Evolutionary conservation across 805 yeast genomes (phyloP), one percentile per base, ranked within the genome.

Genomic region (Myxozyma lipomycoides): DNA sequence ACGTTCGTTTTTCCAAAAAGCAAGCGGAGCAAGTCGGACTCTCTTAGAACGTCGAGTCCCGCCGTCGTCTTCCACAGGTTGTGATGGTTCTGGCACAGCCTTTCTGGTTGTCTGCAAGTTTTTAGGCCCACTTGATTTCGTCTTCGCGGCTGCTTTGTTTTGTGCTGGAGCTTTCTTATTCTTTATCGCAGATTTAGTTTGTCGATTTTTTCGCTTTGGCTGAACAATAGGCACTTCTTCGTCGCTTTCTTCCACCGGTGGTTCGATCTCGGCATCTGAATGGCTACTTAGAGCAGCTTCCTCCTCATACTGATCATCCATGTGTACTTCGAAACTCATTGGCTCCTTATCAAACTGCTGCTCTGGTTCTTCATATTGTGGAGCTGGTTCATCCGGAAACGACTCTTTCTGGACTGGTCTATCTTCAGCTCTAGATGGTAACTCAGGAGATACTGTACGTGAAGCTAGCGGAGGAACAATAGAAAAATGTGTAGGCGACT

Each of bases 1-100:
- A 52, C 80, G 73, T 67, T 88, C 96, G 62, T 85, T 86, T 64
- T 85, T 78, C 96, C 96, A 88, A 64, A 76, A 85, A 2, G 87
- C 90, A 56, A 88, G 69, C 0, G 95, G 91, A 2, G 82, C 78
- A 4, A 84, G 75, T 55, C 78, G 77, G 0, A 79, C 77, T 61
- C 96, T 73, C 28, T 75, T 72, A 0, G 95, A 84, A 56, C 86
- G 70, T 56, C 95, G 60, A 10, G 61, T 41, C 9, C 32, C 52
- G n/a, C 34, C 40, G 17, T 40, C 50, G 15, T 49, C 52, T 2
- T 37, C 39, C 12, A 12, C 28, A 9, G 37, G 18, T 5, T 7
- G 36, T 9, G 26, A 12, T n/a, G 18, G 34, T 25, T 28, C 39
- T 15, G 43, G 44, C 4, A 40, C 25, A 12, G 34, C 18, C 3